Percentiles rank a stretch among this genome's conserved stretches.
Evolutionary conservation across 2,329 filamentous ascomycete species (phyloP).

Genomic region (Taxawa tesnikishii): DNA sequence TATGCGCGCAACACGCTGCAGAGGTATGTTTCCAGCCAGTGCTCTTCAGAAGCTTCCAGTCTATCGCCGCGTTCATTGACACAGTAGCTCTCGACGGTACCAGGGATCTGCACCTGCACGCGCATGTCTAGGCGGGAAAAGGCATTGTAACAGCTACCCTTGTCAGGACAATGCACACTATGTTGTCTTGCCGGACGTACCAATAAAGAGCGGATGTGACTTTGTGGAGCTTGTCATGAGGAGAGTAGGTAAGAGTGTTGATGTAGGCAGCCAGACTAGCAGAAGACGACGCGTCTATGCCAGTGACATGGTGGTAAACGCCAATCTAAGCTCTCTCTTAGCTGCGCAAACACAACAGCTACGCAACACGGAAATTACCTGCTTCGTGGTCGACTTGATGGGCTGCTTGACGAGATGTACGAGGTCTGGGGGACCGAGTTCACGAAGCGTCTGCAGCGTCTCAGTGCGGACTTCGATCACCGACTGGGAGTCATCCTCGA

Average conservation of each 20-base stretch:
- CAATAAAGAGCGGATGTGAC: conserved; percentile 92
- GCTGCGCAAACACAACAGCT: background rate
- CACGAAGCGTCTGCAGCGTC: conserved; percentile 69
- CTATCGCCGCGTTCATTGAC: conserved; percentile 95
- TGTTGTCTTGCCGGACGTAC: conserved; percentile 35
- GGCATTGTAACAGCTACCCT: conserved; percentile 81
- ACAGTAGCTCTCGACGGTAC: conserved; percentile 92
- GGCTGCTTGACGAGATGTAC: conserved; percentile 83
- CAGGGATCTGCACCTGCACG: conserved; percentile 92
- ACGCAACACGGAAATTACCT: conserved; percentile 33
- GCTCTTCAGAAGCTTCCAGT: conserved; percentile 78
- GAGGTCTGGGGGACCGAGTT: conserved; percentile 89
- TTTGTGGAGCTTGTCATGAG: conserved; percentile 73
- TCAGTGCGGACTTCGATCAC: conserved; percentile 90
- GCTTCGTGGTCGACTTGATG: conserved; percentile 43
- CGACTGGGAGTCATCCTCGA: conserved; percentile 84
- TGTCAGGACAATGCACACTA: conserved; percentile 15
- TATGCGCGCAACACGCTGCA: conserved; percentile 92
- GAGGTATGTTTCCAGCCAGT: conserved; percentile 96
- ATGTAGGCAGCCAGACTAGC: conserved; percentile 96
- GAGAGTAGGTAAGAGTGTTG: conserved; percentile 88
- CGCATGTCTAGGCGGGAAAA: conserved; percentile 98
- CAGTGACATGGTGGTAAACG: conserved; percentile 95
- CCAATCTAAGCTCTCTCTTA: conserved; percentile 48
- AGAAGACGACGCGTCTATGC: conserved; percentile 92